A percentile compares a stretch with the other conserved stretches of the same genome.
Evolutionary conservation across 768 basidiomycete genomes (phyloP).

Genomic region (Leccinellum luteum): DNA sequence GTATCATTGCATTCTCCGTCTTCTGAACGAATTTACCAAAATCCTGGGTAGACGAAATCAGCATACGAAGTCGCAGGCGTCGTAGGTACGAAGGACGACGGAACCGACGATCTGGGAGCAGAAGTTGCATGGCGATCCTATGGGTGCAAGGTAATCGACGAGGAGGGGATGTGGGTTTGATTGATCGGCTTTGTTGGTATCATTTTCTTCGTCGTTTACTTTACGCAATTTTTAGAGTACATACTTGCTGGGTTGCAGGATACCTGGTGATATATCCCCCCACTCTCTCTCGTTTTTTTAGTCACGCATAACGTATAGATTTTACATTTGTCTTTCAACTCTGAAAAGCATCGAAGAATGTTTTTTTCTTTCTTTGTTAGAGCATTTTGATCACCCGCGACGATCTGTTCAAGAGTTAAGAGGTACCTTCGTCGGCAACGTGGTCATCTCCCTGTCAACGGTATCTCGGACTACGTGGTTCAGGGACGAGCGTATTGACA

Average conservation of each 20-base stretch:
- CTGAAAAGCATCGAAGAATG: neutral
- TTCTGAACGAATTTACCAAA: neutral
- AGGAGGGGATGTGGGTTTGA: conserved; percentile 15
- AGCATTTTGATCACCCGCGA: neutral
- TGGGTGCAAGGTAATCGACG: conserved; percentile 39
- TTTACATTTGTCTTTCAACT: neutral
- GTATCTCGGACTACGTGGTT: neutral
- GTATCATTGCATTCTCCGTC: neutral
- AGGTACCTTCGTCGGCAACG: neutral
- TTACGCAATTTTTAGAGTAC: neutral
- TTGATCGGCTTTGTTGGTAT: neutral
- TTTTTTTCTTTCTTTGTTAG: neutral
- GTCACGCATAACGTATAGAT: neutral
- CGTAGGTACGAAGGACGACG: conserved; percentile 44
- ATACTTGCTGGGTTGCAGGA: neutral
- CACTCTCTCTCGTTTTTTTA: neutral
- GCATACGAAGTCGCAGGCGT: conserved; percentile 47
- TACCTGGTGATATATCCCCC: neutral
- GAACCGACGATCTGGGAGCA: conserved; percentile 47
- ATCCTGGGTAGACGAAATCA: conserved; percentile 33
- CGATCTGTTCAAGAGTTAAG: neutral
- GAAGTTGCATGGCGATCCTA: conserved; percentile 45
- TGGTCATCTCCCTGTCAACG: neutral
- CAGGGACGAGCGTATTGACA: neutral
- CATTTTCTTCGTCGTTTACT: neutral